These are phyloP conservation scores for Lotmaria passim DNA, from an alignment of 208 protist species.

Conservation along the genomic window DNA sequence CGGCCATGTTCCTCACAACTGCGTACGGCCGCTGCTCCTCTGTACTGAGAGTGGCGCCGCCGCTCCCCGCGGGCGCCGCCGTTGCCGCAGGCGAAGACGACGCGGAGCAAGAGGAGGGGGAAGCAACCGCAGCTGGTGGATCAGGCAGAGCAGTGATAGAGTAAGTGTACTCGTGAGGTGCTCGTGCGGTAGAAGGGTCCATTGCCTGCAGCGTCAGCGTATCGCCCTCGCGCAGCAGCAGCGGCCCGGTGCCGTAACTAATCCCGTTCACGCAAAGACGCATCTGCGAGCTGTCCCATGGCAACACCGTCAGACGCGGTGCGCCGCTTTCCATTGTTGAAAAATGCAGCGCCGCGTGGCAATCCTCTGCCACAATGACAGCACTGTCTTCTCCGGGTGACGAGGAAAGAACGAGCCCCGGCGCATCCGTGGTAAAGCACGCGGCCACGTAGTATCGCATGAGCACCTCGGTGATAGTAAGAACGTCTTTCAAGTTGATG, in stretches of 20 bases:
- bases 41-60: background rate
- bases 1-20: constrained; percentile 16
- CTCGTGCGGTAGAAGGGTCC: background rate
- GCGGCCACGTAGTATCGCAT: constrained; percentile 31
- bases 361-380: constrained; percentile 17
- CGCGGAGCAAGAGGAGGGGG: background rate
- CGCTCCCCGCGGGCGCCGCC: background rate
- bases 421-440: constrained; percentile 23
- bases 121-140: no score
- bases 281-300: constrained; percentile 31
- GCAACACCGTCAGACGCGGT: constrained; percentile 18
- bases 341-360: constrained; percentile 13
- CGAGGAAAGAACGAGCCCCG: constrained; percentile 20
- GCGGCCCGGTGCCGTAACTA: constrained; percentile 34
- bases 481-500: no score
- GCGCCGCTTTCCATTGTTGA: background rate
- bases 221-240: constrained; percentile 33
- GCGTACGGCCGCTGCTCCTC: constrained; percentile 9
- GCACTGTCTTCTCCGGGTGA: constrained; percentile 5
- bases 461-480: background rate
- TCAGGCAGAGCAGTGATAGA: constrained; percentile 1
- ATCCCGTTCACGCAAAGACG: constrained; percentile 30
- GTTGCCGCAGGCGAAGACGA: background rate
- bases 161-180: constrained; percentile 12
- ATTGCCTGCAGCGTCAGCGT: constrained; percentile 18